phyloP scores from a whole-genome alignment of 2,329 filamentous ascomycete genomes.

The Microcera coccophila region DNA sequence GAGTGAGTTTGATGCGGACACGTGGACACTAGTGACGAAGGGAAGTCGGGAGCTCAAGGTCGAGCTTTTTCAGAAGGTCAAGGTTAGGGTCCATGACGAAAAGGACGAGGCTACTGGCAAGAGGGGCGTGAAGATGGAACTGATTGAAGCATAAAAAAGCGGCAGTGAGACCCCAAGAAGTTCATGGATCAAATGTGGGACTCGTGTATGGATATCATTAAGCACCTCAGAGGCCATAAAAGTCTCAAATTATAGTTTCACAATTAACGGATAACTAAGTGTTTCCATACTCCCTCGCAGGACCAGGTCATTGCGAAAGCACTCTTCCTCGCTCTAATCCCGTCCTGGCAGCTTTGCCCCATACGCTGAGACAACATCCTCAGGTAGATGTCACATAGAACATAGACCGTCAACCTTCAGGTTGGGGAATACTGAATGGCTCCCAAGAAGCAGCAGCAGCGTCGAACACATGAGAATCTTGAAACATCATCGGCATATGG shows the following conservation, averaged over 20 bases:
- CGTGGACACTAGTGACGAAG: slow-evolving; percentile 66
- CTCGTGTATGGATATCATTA: not conserved
- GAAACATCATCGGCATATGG: too few relatives aligned
- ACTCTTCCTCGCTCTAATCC: too few relatives aligned
- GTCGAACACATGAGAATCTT: too few relatives aligned
- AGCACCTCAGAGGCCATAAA: too few relatives aligned
- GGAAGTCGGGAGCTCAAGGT: slow-evolving; percentile 57
- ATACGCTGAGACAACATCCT: too few relatives aligned
- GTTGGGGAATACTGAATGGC: too few relatives aligned
- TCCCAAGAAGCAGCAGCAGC: too few relatives aligned
- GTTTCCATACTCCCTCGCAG: too few relatives aligned
- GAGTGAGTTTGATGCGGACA: slow-evolving; percentile 78
- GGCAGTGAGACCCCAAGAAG: not conserved
- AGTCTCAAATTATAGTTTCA: too few relatives aligned
- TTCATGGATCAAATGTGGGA: not conserved
- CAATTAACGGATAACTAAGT: too few relatives aligned
- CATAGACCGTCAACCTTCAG: not conserved
- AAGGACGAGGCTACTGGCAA: slow-evolving; percentile 96
- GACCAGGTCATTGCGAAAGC: too few relatives aligned
- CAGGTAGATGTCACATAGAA: not conserved
- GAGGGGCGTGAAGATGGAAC: slow-evolving; percentile 77
- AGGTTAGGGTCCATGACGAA: slow-evolving; percentile 83
- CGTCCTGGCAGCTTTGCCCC: too few relatives aligned
- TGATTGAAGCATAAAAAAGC: slow-evolving; percentile 40
- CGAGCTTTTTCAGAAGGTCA: slow-evolving; percentile 89